These are phyloP conservation scores for Eucalyptus erythrocorys DNA, from an alignment of 345 rosid genomes.

Conservation along the genomic window DNA sequence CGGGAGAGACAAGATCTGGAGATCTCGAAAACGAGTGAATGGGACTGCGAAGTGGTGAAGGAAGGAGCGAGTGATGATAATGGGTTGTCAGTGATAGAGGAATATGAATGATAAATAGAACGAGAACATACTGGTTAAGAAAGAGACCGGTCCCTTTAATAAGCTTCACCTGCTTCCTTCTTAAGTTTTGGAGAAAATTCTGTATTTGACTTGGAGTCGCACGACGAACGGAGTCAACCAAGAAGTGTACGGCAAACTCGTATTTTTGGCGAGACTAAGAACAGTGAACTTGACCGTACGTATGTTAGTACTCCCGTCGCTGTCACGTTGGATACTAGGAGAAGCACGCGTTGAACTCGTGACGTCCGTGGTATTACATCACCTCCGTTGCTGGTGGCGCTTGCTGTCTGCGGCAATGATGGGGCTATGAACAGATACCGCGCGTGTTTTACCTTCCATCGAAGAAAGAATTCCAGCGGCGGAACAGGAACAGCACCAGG, in stretches of 20 bases:
- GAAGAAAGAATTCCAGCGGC: not conserved
- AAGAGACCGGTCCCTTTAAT: not conserved
- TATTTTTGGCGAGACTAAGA: not conserved
- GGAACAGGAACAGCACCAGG: not conserved
- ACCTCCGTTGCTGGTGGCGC: not conserved
- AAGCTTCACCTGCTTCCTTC: not conserved
- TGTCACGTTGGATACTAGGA: not conserved
- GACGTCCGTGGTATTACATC: not conserved
- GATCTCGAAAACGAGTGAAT: not conserved
- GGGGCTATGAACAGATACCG: not conserved
- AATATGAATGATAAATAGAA: not conserved
- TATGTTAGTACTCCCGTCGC: not conserved
- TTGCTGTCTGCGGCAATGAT: not conserved
- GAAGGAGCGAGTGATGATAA: not conserved
- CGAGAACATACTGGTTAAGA: not conserved
- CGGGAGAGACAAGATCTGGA: not conserved
- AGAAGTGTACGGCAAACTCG: not conserved
- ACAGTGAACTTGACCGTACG: not conserved
- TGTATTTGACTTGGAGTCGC: not conserved
- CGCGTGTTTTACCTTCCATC: not conserved
- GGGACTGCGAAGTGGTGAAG: not conserved
- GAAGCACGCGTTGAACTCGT: not conserved
- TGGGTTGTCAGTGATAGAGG: not conserved
- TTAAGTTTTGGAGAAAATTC: not conserved
- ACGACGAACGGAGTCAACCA: not conserved